Base-by-base conservation (phyloP, 495 filamentous ascomycete species). In the Xylaria curta region DNA sequence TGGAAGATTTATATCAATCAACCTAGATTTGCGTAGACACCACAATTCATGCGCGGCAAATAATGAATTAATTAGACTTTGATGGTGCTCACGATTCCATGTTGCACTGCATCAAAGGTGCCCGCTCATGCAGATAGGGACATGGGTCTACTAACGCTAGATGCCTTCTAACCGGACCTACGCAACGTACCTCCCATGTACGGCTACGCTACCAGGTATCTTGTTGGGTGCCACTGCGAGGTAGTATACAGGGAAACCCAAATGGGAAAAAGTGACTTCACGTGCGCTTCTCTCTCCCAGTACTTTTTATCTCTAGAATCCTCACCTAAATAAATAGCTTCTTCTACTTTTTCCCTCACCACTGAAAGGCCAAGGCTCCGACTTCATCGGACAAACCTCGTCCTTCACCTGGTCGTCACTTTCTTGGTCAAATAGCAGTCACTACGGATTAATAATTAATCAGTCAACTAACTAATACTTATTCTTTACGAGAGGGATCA, bases 41-140 rank as follows among this genome's bases (percentile, higher is more conserved):
- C 21, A 49, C 13, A 21, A 3, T 21, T 24, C 12, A 9, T 47
- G 17, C 21, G 19, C 38, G 2, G 15, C n/a, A 5, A n/a, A 49
- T 42, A 31, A 49, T 49, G 15, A 33, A 12, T 26, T 44, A 15
- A 9, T 26, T 44, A 15, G 10, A 19, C 24, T 28, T 63, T 0
- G 21, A 63, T 63, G 17, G 4, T 63, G 1, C 38, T 63, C n/a
- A 19, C 36, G 60, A 63, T 63, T 46, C 21, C 9, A 28, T 44
- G 60, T 63, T 63, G 26, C 60, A 63, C 38, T 63, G 60, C 60
- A 44, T 42, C 60, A 24, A 31, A 42, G 60, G 26, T 9, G 60
- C 33, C 15, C 36, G 60, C 38, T 10, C 60, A 63, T 65, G 62
- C 28, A 47, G 40, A 47, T 47, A 42, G 24, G 46, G 46, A 51